Percentiles rank a stretch among this genome's conserved stretches.
Evolutionary conservation across 148 eudicot species (phyloP).

Genomic region (Camellia granthamiana): DNA sequence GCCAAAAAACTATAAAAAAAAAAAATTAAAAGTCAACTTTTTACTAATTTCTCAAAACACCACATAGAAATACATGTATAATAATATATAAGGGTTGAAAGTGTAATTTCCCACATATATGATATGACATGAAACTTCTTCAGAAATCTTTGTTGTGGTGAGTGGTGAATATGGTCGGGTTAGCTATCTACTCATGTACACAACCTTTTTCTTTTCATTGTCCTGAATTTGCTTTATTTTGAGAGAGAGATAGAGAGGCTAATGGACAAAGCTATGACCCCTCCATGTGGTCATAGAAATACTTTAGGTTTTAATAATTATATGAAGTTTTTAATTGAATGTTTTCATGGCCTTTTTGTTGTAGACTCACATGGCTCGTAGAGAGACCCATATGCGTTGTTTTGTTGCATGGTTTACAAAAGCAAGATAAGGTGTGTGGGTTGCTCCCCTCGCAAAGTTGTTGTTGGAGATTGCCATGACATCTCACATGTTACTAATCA

Average conservation of each 20-base stretch:
- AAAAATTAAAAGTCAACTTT: too few relatives aligned
- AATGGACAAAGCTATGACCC: constrained; percentile 12
- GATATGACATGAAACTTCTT: too few relatives aligned
- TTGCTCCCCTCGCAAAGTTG: background rate
- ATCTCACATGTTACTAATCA: constrained; percentile 4
- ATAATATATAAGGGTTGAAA: too few relatives aligned
- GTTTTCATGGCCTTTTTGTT: background rate
- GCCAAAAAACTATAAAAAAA: too few relatives aligned
- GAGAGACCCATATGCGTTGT: background rate
- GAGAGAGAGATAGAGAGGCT: background rate
- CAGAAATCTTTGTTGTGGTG: too few relatives aligned
- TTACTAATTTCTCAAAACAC: too few relatives aligned
- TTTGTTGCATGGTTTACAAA: background rate
- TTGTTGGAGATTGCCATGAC: constrained; percentile 4
- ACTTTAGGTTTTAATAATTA: background rate
- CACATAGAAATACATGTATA: too few relatives aligned
- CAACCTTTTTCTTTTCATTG: background rate
- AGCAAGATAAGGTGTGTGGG: background rate
- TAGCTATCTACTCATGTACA: background rate
- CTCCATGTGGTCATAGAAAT: constrained; percentile 19
- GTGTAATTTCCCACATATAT: too few relatives aligned
- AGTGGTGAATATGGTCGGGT: background rate
- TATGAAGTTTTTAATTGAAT: background rate
- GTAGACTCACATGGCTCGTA: background rate
- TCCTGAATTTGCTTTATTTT: background rate